These are phyloP conservation scores for Stylonectria norvegica DNA, from an alignment of 2,329 filamentous ascomycete species.

Conservation along the genomic window DNA sequence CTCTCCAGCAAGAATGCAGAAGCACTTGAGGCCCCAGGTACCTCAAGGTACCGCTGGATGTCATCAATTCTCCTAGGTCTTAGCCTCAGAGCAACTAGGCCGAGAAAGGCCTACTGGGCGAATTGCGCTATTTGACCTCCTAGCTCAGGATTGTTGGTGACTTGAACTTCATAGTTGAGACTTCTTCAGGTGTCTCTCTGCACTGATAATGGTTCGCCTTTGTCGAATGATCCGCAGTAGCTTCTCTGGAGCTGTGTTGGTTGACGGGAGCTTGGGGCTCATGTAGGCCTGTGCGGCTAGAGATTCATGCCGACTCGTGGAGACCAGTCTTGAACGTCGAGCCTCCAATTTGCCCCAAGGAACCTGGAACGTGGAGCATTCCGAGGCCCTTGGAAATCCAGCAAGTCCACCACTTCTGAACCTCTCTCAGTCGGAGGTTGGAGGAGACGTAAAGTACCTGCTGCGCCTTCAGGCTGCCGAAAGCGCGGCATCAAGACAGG, in stretches of 20 bases:
- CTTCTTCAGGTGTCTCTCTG: slow-evolving; percentile 7
- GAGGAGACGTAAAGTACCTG: no score
- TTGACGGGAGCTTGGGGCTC: slow-evolving; percentile 3
- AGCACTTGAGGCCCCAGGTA: slow-evolving; percentile 15
- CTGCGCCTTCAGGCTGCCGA: not conserved
- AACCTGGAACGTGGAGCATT: slow-evolving; percentile 7
- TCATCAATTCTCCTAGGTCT: slow-evolving; percentile 18
- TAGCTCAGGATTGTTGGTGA: slow-evolving; percentile 3
- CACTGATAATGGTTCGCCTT: slow-evolving; percentile 1
- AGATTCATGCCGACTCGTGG: slow-evolving; percentile 1
- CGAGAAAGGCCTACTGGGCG: slow-evolving; percentile 19
- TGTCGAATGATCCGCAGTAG: slow-evolving; percentile 15
- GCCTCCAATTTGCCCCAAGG: slow-evolving; percentile 4
- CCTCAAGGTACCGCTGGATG: slow-evolving; percentile 19
- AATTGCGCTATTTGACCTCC: slow-evolving; percentile 18
- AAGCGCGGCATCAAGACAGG: not conserved
- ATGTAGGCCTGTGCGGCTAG: slow-evolving; percentile 3
- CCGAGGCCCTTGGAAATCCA: no score
- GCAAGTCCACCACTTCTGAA: no score
- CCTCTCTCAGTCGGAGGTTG: no score
- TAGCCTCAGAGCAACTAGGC: slow-evolving; percentile 16
- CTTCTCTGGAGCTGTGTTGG: no score
- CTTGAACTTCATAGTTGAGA: slow-evolving; percentile 7
- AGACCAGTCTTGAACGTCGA: slow-evolving; percentile 1
- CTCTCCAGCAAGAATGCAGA: not conserved